Conservation (phyloP, 768 basidiomycete species). For the Clathrus columnatus region DNA sequence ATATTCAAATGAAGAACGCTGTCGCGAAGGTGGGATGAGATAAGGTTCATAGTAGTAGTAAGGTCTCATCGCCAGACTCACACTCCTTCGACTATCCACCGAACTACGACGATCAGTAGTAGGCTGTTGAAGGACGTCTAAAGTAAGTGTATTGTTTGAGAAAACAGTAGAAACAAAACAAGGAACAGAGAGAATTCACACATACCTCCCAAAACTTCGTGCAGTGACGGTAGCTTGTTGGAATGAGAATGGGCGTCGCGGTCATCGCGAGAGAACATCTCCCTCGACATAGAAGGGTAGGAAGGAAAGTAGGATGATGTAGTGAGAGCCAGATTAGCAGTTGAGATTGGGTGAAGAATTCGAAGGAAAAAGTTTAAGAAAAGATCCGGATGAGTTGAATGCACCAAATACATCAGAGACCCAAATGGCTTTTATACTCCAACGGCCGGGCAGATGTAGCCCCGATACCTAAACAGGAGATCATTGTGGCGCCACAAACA, state of each 20-base stretch:
- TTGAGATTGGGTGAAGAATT: neutral
- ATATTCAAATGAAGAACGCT: neutral
- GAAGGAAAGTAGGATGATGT: neutral
- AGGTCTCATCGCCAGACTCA: slow-evolving; percentile 5
- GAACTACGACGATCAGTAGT: neutral
- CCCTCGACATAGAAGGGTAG: neutral
- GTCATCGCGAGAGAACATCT: neutral
- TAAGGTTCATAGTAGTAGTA: neutral
- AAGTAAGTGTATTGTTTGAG: no score
- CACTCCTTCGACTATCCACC: slow-evolving; percentile 2
- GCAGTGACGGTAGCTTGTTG: neutral
- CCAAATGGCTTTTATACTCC: neutral
- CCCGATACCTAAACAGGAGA: neutral
- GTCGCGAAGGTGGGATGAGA: slow-evolving; percentile 2
- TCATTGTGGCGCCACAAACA: neutral
- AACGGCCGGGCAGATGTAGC: neutral
- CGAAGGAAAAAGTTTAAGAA: neutral
- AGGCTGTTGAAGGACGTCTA: slow-evolving; percentile 9
- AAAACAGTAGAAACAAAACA: neutral
- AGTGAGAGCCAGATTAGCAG: neutral
- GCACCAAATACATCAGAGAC: neutral
- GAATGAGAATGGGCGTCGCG: neutral
- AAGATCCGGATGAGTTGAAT: neutral
- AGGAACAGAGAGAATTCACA: neutral
- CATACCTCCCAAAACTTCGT: slow-evolving; percentile 7